Percentiles rank a stretch among this genome's conserved stretches.
Conservation (phyloP, 352 stramenopile species). For the Globisporangium apiculatum region DNA sequence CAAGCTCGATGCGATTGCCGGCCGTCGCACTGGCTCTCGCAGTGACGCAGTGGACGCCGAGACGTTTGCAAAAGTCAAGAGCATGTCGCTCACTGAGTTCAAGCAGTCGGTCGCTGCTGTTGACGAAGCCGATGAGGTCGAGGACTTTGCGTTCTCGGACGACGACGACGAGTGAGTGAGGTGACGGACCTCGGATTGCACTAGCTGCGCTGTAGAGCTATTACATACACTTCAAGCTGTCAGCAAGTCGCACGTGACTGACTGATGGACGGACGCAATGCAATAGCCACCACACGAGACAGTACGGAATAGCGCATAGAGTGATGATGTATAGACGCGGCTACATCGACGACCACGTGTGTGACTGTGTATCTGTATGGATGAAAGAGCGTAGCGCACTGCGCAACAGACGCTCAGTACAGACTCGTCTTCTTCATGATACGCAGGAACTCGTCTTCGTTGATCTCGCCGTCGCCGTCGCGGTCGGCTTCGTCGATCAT, state of each 20-base stretch:
- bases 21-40: constrained; percentile 7
- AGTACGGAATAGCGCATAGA: not conserved
- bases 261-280: too few species aligned
- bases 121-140: constrained; percentile 65
- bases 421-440: constrained; percentile 97
- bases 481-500: constrained; percentile 97
- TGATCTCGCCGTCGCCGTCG: constrained; percentile 95
- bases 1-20: constrained; percentile 21
- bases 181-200: too few species aligned
- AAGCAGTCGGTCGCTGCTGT: constrained; percentile 66
- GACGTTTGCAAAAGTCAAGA: constrained; percentile 65
- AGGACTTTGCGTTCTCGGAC: constrained; percentile 71
- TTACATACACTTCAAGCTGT: too few species aligned
- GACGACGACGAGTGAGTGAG: constrained; percentile 25
- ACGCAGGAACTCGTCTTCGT: constrained; percentile 93
- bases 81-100: constrained; percentile 81
- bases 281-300: too few species aligned
- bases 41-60: constrained; percentile 51
- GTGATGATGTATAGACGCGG: not conserved
- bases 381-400: not conserved
- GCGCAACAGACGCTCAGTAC: constrained; percentile 24
- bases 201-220: too few species aligned
- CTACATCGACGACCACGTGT: not conserved
- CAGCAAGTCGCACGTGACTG: too few species aligned
- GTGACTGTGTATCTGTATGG: too few species aligned